These are phyloP conservation scores for Flaveria linearis DNA, from an alignment of 129 eudicot species.

Conservation along the genomic window DNA sequence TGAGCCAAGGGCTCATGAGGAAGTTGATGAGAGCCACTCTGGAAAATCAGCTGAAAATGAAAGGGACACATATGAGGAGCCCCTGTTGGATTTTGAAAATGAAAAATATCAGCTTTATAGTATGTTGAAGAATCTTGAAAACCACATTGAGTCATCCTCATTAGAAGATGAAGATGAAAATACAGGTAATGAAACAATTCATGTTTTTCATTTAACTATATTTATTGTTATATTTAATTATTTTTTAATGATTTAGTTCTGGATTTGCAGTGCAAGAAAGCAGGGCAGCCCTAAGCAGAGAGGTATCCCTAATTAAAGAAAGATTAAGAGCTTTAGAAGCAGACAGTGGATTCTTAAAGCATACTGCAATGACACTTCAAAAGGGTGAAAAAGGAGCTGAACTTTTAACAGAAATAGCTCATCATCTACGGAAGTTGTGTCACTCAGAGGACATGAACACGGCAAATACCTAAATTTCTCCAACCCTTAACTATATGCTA, in stretches of 20 bases:
- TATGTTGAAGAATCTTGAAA: slow-evolving; percentile 57
- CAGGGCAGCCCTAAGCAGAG: slow-evolving; percentile 62
- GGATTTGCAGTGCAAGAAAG: slow-evolving; percentile 40
- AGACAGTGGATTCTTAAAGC: slow-evolving; percentile 84
- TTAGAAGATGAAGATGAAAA: slow-evolving; percentile 45
- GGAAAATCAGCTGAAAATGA: slow-evolving; percentile 37
- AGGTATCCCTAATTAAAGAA: slow-evolving; percentile 57
- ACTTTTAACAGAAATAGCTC: slow-evolving; percentile 82
- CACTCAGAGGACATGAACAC: slow-evolving; percentile 32
- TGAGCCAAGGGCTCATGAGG: slow-evolving; percentile 27
- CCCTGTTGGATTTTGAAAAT: slow-evolving; percentile 59
- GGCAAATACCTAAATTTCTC: slow-evolving; percentile 35
- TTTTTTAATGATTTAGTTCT: background rate
- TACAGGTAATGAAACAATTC: slow-evolving; percentile 26
- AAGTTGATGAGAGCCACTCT: slow-evolving; percentile 39
- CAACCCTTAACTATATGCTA: slow-evolving; percentile 7
- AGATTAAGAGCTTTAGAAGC: slow-evolving; percentile 82
- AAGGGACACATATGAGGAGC: slow-evolving; percentile 35
- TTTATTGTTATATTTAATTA: background rate
- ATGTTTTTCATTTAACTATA: background rate
- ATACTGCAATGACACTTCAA: slow-evolving; percentile 75
- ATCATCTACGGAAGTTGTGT: slow-evolving; percentile 69
- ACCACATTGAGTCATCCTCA: slow-evolving; percentile 39
- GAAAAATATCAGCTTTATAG: slow-evolving; percentile 63
- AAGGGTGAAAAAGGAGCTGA: slow-evolving; percentile 71